Evolutionary conservation across 1,284 basidiomycete species (phyloP).

Genomic region (Puccinia polysora): DNA sequence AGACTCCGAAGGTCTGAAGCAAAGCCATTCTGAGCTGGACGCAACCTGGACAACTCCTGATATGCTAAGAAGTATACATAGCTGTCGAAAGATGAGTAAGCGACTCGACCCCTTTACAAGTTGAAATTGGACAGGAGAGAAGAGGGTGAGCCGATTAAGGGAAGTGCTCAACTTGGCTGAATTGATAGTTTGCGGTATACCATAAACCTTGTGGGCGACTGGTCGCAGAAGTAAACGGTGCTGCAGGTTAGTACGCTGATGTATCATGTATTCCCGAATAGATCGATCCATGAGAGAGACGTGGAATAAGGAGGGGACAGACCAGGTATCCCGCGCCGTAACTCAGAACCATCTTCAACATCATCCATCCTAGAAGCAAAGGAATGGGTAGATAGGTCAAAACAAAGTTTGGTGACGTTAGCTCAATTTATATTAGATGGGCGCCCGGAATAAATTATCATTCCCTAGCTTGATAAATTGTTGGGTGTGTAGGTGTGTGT

Average conservation of each 20-base stretch:
- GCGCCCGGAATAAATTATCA: neutral
- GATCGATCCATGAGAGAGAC: neutral
- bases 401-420: neutral
- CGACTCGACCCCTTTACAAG: conserved; percentile 70
- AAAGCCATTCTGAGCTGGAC: neutral
- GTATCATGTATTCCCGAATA: too few relatives aligned
- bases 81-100: conserved; percentile 58
- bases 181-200: conserved; percentile 94
- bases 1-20: conserved; percentile 30
- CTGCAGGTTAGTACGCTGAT: conserved; percentile 8
- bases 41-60: conserved; percentile 30
- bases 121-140: conserved; percentile 60
- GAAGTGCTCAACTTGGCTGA: conserved; percentile 65
- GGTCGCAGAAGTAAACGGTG: conserved; percentile 41
- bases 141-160: too few relatives aligned
- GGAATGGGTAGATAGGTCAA: neutral
- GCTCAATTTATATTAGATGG: neutral
- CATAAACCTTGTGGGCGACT: conserved; percentile 93
- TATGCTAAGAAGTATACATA: conserved; percentile 42
- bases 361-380: conserved; percentile 72
- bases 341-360: conserved; percentile 89
- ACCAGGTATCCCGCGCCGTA: conserved; percentile 81
- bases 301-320: conserved; percentile 26
- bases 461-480: too few relatives aligned
- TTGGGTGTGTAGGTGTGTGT: too few relatives aligned